Percentiles rank a stretch among this genome's conserved stretches.
phyloP scores from a whole-genome alignment of 129 eudicot genomes.

The Chrysanthemum seticuspe region DNA sequence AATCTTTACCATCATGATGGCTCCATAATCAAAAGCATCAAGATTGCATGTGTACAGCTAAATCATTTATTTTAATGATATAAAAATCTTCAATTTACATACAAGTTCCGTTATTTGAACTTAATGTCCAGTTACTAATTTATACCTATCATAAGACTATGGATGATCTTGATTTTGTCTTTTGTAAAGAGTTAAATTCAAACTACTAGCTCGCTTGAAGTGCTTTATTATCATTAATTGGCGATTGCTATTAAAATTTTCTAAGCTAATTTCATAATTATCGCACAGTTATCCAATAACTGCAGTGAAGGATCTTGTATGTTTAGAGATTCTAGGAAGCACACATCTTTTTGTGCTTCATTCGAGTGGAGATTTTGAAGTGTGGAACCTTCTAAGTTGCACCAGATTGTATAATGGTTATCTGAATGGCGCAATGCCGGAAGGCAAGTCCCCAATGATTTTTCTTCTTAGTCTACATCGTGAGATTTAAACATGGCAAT shows the following conservation, averaged over 20 bases:
- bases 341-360: conserved; percentile 74
- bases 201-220: not conserved
- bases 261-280: conserved; percentile 18
- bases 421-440: conserved; percentile 33
- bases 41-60: not conserved
- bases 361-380: conserved; percentile 67
- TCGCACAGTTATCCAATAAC: conserved; percentile 54
- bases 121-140: not conserved
- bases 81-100: not conserved
- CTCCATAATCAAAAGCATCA: not conserved
- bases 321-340: conserved; percentile 54
- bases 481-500: not conserved
- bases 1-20: conserved; percentile 10
- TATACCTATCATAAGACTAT: not conserved
- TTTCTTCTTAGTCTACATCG: not conserved
- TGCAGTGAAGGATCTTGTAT: conserved; percentile 58
- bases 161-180: not conserved
- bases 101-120: not conserved
- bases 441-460: conserved; percentile 47
- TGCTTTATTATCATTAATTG: not conserved
- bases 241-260: not conserved
- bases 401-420: conserved; percentile 55
- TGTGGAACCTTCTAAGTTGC: conserved; percentile 73
- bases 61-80: not conserved
- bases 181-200: not conserved